phyloP scores from a whole-genome alignment of 495 filamentous ascomycete genomes.

The Tuber calosporum region DNA sequence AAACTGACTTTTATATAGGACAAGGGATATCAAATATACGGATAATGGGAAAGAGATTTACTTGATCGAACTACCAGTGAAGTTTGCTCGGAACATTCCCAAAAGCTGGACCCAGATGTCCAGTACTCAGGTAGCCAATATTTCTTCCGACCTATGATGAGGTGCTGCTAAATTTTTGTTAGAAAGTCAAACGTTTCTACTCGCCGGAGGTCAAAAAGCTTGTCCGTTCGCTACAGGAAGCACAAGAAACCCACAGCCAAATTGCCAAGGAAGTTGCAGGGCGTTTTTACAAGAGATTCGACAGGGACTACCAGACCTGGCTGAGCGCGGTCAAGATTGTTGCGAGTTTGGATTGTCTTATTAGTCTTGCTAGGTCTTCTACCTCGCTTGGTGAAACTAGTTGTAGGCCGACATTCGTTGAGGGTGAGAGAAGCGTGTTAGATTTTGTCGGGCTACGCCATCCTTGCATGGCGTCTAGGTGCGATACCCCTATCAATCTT shows the following conservation, averaged over 20 bases:
- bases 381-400: conserved; percentile 71
- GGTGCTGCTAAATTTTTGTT: not conserved
- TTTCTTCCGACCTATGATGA: not conserved
- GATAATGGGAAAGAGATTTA: conserved; percentile 97
- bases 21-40: conserved; percentile 66
- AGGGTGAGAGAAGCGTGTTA: conserved; percentile 69
- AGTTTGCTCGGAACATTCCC: conserved; percentile 67
- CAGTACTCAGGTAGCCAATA: conserved; percentile 53
- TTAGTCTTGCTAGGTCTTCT: conserved; percentile 85
- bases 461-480: conserved; percentile 72
- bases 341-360: conserved; percentile 88
- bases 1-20: conserved; percentile 30
- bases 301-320: conserved; percentile 81
- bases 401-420: conserved; percentile 80
- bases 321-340: conserved; percentile 76
- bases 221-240: conserved; percentile 80
- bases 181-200: conserved; percentile 87
- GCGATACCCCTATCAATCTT: not conserved
- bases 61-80: conserved; percentile 83
- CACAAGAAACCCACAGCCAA: conserved; percentile 88
- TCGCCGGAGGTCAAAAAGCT: conserved; percentile 71
- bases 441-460: conserved; percentile 90
- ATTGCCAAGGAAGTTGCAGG: conserved; percentile 80
- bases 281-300: conserved; percentile 80
- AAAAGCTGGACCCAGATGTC: conserved; percentile 94